phyloP scores from a whole-genome alignment of 345 rosid genomes.

The Syzygium aqueum region DNA sequence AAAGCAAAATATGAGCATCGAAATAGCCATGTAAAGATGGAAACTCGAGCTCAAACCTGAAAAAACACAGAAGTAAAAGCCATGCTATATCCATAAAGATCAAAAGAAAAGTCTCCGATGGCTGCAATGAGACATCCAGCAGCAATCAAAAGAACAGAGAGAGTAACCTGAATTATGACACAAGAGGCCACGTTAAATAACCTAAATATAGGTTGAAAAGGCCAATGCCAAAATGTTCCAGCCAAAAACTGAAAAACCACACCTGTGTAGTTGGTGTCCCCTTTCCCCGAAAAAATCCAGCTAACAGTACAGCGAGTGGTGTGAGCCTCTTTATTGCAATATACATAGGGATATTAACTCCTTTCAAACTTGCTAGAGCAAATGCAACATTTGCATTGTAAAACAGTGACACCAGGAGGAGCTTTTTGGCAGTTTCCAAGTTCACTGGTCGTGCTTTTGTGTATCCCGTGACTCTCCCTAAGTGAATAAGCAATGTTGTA shows the following conservation, averaged over 20 bases:
- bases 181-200: background rate
- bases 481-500: slow-evolving; percentile 71
- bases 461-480: slow-evolving; percentile 60
- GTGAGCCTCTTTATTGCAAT: slow-evolving; percentile 96
- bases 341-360: slow-evolving; percentile 97
- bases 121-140: slow-evolving; percentile 90
- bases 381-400: slow-evolving; percentile 97
- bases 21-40: background rate
- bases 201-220: background rate
- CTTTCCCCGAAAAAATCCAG: slow-evolving; percentile 66
- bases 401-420: slow-evolving; percentile 76
- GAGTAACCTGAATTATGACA: slow-evolving; percentile 54
- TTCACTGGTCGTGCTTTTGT: slow-evolving; percentile 56
- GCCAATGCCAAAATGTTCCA: background rate
- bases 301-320: slow-evolving; percentile 77
- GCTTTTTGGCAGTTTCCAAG: slow-evolving; percentile 55
- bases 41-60: slow-evolving; percentile 33
- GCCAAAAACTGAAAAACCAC: background rate
- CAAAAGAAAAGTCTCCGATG: slow-evolving; percentile 90
- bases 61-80: slow-evolving; percentile 91
- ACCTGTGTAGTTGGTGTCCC: slow-evolving; percentile 83
- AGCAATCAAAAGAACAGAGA: slow-evolving; percentile 78
- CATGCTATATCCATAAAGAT: slow-evolving; percentile 78
- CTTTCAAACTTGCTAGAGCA: slow-evolving; percentile 97
- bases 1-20: background rate